A percentile compares a stretch with the other conserved stretches of the same genome.
These are phyloP conservation scores for Stereocaulon alpinum DNA, from an alignment of 495 filamentous ascomycete species.

Conservation along the genomic window DNA sequence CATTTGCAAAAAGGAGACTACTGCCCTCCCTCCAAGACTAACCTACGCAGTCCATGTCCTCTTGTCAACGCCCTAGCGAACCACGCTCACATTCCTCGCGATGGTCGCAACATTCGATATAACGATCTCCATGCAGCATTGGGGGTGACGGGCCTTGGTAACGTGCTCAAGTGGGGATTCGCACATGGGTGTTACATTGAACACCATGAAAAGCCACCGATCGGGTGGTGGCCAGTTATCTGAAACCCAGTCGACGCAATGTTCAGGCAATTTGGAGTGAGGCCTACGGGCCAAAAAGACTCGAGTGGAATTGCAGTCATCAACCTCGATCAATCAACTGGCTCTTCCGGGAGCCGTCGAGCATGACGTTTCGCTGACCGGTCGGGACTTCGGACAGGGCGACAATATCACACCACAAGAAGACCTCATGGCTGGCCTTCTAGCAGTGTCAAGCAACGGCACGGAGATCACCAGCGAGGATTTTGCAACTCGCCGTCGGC, in stretches of 20 bases:
- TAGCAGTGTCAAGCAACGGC: slow-evolving; percentile 16
- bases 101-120: slow-evolving; percentile 13
- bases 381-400: slow-evolving; percentile 23
- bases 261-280: slow-evolving; percentile 20
- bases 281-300: slow-evolving; percentile 19
- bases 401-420: slow-evolving; percentile 21
- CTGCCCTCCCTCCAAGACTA: neutral
- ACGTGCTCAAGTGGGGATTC: neutral
- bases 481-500: slow-evolving; percentile 15
- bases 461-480: slow-evolving; percentile 17
- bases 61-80: slow-evolving; percentile 23
- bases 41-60: slow-evolving; percentile 10
- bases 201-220: neutral
- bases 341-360: slow-evolving; percentile 24
- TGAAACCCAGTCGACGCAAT: slow-evolving; percentile 21
- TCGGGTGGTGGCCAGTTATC: slow-evolving; percentile 14
- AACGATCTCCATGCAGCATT: neutral
- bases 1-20: slow-evolving; percentile 2
- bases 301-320: slow-evolving; percentile 16
- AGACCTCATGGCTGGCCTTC: slow-evolving; percentile 19
- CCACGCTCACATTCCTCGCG: slow-evolving; percentile 17
- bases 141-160: neutral
- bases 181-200: neutral
- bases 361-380: slow-evolving; percentile 30
- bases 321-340: slow-evolving; percentile 29